phyloP scores from a whole-genome alignment of 2,329 filamentous ascomycete species.

The Bipolaris bicolor region DNA sequence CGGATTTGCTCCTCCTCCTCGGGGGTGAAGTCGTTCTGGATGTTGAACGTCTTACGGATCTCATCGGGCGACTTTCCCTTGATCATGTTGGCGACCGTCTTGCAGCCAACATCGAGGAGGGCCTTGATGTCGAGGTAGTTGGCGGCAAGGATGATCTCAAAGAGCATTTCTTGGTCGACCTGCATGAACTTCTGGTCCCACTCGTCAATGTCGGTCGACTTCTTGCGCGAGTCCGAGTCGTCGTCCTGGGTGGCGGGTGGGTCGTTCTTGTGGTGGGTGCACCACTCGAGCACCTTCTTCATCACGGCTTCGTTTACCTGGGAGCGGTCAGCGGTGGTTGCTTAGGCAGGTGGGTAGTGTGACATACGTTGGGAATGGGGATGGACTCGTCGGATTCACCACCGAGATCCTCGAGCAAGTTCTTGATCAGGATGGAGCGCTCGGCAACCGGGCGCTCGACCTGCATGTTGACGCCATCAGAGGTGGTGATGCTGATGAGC shows the following conservation, averaged over 20 bases:
- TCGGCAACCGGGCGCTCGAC: conserved; percentile 79
- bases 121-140: conserved; percentile 99
- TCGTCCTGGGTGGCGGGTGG: conserved; percentile 83
- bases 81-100: conserved; percentile 99
- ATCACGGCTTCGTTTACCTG: conserved; percentile 89
- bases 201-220: conserved; percentile 98
- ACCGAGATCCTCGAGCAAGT: conserved; percentile 94
- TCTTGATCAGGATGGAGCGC: conserved; percentile 95
- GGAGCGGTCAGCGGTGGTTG: conserved; percentile 33
- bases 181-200: conserved; percentile 99
- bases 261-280: conserved; percentile 90
- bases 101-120: conserved; percentile 96
- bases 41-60: conserved; percentile 99
- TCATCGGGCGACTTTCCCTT: conserved; percentile 99
- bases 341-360: not conserved
- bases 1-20: conserved; percentile 96
- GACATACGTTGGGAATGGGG: conserved; percentile 76
- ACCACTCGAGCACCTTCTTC: conserved; percentile 98
- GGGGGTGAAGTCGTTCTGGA: conserved; percentile 98
- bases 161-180: conserved; percentile 99
- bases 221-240: conserved; percentile 92
- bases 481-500: conserved; percentile 53
- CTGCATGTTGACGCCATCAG: conserved; percentile 53
- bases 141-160: conserved; percentile 96
- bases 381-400: conserved; percentile 70